Conservation (phyloP, 2,329 filamentous ascomycete species). For the Magnaporthiopsis incrustans region DNA sequence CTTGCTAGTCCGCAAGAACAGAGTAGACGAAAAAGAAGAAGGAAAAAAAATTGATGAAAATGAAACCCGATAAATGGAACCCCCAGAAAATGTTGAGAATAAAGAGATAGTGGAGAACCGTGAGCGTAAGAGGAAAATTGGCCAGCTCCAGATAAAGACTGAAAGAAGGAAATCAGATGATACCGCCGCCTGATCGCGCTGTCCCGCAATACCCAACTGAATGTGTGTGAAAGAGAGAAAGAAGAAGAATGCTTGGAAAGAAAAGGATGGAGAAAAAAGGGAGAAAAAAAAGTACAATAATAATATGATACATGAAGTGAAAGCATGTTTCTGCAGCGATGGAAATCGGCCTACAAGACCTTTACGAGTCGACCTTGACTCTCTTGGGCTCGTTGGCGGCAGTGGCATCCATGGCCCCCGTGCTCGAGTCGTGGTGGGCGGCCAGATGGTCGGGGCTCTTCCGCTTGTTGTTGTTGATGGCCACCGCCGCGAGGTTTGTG, state of each 20-base stretch:
- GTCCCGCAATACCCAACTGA: background rate
- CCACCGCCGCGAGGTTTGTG: background rate
- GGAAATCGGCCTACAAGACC: background rate
- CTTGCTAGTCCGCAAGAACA: background rate
- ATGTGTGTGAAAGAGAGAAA: background rate
- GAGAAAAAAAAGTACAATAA: slow-evolving; percentile 2
- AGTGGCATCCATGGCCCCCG: slow-evolving; percentile 22
- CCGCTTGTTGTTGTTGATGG: slow-evolving; percentile 35
- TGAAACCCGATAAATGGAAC: background rate
- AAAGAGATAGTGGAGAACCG: background rate
- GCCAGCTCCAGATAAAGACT: background rate
- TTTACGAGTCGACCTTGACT: slow-evolving; percentile 39
- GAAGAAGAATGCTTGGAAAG: background rate
- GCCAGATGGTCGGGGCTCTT: slow-evolving; percentile 46
- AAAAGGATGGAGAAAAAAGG: background rate
- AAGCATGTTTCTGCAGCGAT: background rate
- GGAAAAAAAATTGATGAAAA: too few relatives aligned
- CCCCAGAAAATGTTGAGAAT: background rate
- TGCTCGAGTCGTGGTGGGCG: slow-evolving; percentile 31
- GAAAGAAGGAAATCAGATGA: background rate
- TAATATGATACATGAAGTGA: slow-evolving; percentile 1
- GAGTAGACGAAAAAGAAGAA: too few relatives aligned
- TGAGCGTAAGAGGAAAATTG: background rate
- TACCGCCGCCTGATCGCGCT: background rate
- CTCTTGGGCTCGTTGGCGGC: slow-evolving; percentile 44